phyloP scores from a whole-genome alignment of 2,329 filamentous ascomycete species.

The Fusarium sp. region DNA sequence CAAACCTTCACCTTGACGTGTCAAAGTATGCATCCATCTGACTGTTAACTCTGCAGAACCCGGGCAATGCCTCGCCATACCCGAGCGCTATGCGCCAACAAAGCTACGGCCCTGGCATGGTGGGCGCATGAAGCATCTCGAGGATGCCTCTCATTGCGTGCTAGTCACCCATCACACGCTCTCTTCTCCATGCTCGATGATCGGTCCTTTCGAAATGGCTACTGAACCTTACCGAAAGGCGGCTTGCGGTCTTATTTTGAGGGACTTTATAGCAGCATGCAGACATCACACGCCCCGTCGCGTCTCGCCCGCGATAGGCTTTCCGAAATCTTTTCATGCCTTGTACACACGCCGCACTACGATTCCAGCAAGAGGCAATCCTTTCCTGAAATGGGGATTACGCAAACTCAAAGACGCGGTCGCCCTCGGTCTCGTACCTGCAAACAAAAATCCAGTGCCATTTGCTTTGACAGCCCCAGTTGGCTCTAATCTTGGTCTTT shows the following conservation, averaged over 20 bases:
- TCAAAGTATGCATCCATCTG: slow-evolving; percentile 53
- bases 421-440: slow-evolving; percentile 27
- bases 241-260: slow-evolving; percentile 20
- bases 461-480: slow-evolving; percentile 35
- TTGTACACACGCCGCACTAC: slow-evolving; percentile 51
- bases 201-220: slow-evolving; percentile 11
- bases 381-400: slow-evolving; percentile 26
- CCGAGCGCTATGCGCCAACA: slow-evolving; percentile 63
- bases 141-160: slow-evolving; percentile 1
- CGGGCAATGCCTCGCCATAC: slow-evolving; percentile 60
- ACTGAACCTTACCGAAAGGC: slow-evolving; percentile 31
- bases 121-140: slow-evolving; percentile 63
- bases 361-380: slow-evolving; percentile 47
- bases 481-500: slow-evolving; percentile 40
- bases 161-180: not conserved
- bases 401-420: slow-evolving; percentile 29
- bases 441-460: slow-evolving; percentile 41
- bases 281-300: slow-evolving; percentile 23
- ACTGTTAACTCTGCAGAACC: slow-evolving; percentile 60
- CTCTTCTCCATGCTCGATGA: slow-evolving; percentile 9
- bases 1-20: slow-evolving; percentile 21
- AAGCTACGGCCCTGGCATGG: slow-evolving; percentile 72
- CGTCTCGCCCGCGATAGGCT: slow-evolving; percentile 26
- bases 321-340: slow-evolving; percentile 42
- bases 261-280: slow-evolving; percentile 12